Base-by-base conservation (phyloP, 495 filamentous ascomycete genomes). In the Trichoderma erinaceum region DNA sequence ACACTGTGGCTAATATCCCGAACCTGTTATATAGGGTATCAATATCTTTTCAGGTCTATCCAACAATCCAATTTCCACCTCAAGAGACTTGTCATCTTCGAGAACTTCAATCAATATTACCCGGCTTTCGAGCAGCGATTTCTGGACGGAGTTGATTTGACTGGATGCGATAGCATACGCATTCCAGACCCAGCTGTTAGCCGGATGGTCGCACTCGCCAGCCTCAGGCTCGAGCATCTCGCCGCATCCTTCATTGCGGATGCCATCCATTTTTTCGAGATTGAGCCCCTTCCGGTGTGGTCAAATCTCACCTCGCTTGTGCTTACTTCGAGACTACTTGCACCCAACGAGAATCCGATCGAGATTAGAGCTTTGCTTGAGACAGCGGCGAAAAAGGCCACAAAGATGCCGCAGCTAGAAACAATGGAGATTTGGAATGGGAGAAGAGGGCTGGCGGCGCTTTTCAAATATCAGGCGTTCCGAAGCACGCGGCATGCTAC, bases 351-450 rank as follows among this genome's bases (percentile, higher is more conserved):
- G 70, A 68, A 63, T 68, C 50, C 71, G 46, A 63, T 63, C 44
- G 64, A 76, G 71, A 73, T 76, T 64, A 68, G 67, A 50, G 68
- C 69, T 41, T 77, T 77, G 72, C 72, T 78, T 63, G 72, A 68
- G 67, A 68, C 71, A 70, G 75, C 73, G 66, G 75, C 70, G 65
- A 73, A 72, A 70, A 75, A 73, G 68, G 72, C 75, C 65, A 74
- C 73, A 65, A 74, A 73, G 68, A 79, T 77, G 74, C 74, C 74
- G 72, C 61, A 71, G 38, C 71, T 79, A 61, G 70, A 76, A 71
- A 79, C 68, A 70, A 78, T 80, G 77, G 76, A 76, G 63, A 75
- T 79, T 69, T 79, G 78, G 75, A 79, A 77, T 67, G 78, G 75
- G 69, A 50, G 68, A 73, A 72, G 73, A 70, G 74, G 74, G 52